Conservation (phyloP, 2,329 filamentous ascomycete species). For the Penicillium sp. region DNA sequence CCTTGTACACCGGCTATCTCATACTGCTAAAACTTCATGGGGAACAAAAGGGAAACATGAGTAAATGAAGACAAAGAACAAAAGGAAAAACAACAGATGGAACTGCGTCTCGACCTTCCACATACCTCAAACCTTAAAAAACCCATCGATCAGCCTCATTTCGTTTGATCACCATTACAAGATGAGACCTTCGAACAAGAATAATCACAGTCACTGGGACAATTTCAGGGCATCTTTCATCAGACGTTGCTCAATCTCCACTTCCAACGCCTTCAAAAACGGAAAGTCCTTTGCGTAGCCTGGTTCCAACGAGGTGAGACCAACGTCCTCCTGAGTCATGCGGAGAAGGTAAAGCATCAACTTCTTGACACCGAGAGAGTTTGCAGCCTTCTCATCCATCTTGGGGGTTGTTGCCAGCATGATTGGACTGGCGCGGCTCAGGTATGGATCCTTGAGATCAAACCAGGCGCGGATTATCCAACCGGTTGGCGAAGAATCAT, state of each 20-base stretch:
- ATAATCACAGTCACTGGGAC: too few species aligned
- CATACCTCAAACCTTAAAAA: too few species aligned
- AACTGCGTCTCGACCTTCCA: too few species aligned
- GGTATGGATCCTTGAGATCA: conserved; percentile 4
- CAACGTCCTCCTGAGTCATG: conserved; percentile 30
- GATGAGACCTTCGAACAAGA: too few species aligned
- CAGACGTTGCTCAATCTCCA: background rate
- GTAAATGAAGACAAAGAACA: too few species aligned
- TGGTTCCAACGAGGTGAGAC: background rate
- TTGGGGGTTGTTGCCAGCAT: conserved; percentile 12
- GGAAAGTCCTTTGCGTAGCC: background rate
- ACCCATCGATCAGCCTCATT: too few species aligned
- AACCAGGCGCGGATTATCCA: conserved; percentile 5
- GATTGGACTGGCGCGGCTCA: conserved; percentile 28
- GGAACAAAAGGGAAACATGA: too few species aligned
- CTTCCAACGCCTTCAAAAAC: background rate
- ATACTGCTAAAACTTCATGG: too few species aligned
- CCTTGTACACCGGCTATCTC: too few species aligned
- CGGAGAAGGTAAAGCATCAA: conserved; percentile 29
- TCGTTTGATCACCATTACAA: too few species aligned
- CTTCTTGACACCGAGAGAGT: conserved; percentile 26
- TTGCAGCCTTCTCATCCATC: conserved; percentile 6
- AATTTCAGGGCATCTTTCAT: too few species aligned
- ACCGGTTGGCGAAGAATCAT: background rate
- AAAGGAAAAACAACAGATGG: too few species aligned